phyloP scores from a whole-genome alignment of 257 asterid species.

The Coffea canephora region DNA sequence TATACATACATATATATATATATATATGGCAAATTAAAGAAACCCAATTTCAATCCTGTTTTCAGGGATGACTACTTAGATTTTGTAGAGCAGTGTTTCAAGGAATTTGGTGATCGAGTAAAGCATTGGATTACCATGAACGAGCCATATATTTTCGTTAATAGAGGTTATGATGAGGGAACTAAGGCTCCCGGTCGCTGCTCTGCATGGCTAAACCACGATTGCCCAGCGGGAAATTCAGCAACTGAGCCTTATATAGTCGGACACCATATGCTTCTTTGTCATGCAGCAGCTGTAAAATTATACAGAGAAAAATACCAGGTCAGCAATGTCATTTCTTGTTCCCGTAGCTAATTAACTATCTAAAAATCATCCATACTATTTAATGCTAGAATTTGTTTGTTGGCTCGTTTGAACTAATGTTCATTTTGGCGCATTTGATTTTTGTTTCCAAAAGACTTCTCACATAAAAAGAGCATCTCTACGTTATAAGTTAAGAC shows the following conservation, averaged over 20 bases:
- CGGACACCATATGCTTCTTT: constrained; percentile 13
- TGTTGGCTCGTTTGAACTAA: too few species aligned
- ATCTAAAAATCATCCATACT: neutral
- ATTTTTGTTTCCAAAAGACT: too few species aligned
- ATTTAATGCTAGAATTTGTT: too few species aligned
- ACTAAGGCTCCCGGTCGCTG: constrained; percentile 13
- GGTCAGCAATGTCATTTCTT: neutral
- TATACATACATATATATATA: too few species aligned
- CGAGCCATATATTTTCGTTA: constrained; percentile 13
- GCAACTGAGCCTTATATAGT: constrained; percentile 23
- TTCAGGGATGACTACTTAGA: constrained; percentile 18
- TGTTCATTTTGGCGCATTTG: too few species aligned
- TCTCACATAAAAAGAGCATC: too few species aligned
- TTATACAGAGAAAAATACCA: constrained; percentile 15
- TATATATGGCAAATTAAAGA: too few species aligned
- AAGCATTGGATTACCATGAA: constrained; percentile 23
- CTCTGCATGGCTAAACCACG: constrained; percentile 9
- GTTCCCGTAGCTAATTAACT: neutral
- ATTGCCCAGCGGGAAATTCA: constrained; percentile 15
- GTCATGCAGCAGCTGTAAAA: constrained; percentile 18
- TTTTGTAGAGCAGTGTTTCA: constrained; percentile 18
- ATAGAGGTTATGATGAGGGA: constrained; percentile 7
- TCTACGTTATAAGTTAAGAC: too few species aligned
- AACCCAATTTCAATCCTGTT: too few species aligned
- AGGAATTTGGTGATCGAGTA: constrained; percentile 22